These are phyloP conservation scores for Xylaria sp. DNA, from an alignment of 2,329 filamentous ascomycete genomes.

Conservation along the genomic window DNA sequence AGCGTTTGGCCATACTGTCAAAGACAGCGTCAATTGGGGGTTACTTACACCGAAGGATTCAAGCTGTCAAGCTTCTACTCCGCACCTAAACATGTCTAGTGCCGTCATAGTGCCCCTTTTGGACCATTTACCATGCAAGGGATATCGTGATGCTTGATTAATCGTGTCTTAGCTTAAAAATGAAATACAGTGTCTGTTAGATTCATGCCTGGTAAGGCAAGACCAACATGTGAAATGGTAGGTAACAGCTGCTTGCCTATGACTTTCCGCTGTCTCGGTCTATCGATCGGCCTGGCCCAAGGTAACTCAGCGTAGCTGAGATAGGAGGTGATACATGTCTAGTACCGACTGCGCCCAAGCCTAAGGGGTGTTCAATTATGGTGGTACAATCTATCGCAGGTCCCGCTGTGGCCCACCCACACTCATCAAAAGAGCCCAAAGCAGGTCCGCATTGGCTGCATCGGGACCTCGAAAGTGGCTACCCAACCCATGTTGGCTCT, in stretches of 20 bases:
- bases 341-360: background rate
- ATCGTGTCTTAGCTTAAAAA: constrained; percentile 6
- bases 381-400: constrained; percentile 2
- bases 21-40: background rate
- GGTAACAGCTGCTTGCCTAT: no score
- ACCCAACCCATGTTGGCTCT: constrained; percentile 27
- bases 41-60: background rate
- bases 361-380: background rate
- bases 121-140: background rate
- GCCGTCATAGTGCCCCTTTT: constrained; percentile 10
- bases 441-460: constrained; percentile 25
- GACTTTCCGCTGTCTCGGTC: background rate
- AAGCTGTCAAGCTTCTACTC: background rate
- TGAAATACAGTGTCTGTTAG: background rate
- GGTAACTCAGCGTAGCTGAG: background rate
- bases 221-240: background rate
- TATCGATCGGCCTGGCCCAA: background rate
- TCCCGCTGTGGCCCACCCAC: constrained; percentile 27
- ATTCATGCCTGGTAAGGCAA: background rate
- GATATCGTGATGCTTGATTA: constrained; percentile 7
- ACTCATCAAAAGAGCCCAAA: constrained; percentile 31
- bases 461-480: constrained; percentile 22
- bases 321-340: background rate
- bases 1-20: background rate
- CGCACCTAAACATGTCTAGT: background rate